phyloP scores from a whole-genome alignment of 192 early-diverging fungal genomes.

The Podila clonocystis region DNA sequence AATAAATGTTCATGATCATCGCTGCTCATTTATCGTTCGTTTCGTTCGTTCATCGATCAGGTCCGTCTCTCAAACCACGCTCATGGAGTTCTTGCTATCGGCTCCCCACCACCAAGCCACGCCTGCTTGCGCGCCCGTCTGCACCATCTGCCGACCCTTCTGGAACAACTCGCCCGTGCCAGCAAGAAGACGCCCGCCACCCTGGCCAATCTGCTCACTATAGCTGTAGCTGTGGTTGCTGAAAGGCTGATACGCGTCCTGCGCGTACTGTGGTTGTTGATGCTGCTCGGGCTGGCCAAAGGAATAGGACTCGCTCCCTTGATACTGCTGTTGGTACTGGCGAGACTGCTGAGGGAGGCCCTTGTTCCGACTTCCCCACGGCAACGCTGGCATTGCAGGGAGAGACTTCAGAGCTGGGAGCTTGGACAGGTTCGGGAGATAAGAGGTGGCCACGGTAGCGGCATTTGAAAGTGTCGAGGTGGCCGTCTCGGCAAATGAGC shows the following conservation, averaged over 20 bases:
- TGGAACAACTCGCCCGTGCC: constrained; percentile 28
- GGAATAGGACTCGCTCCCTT: constrained; percentile 2
- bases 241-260: background rate
- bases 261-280: constrained; percentile 7
- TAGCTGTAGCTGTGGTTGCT: background rate
- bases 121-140: constrained; percentile 39
- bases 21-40: background rate
- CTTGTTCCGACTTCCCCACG: constrained; percentile 32
- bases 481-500: constrained; percentile 21
- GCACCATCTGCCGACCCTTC: constrained; percentile 35
- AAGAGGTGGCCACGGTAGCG: constrained; percentile 39
- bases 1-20: background rate
- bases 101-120: constrained; percentile 52
- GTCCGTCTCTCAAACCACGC: constrained; percentile 15
- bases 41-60: background rate
- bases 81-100: constrained; percentile 26
- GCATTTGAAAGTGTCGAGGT: constrained; percentile 44
- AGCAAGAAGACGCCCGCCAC: background rate
- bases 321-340: background rate
- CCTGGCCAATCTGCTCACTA: background rate
- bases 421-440: constrained; percentile 45
- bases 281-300: constrained; percentile 5
- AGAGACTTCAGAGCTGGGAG: constrained; percentile 20
- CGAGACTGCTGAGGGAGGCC: constrained; percentile 17
- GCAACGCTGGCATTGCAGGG: constrained; percentile 16